Base-by-base conservation (phyloP, 2,329 filamentous ascomycete genomes). In the Fonsecaea erecta region DNA sequence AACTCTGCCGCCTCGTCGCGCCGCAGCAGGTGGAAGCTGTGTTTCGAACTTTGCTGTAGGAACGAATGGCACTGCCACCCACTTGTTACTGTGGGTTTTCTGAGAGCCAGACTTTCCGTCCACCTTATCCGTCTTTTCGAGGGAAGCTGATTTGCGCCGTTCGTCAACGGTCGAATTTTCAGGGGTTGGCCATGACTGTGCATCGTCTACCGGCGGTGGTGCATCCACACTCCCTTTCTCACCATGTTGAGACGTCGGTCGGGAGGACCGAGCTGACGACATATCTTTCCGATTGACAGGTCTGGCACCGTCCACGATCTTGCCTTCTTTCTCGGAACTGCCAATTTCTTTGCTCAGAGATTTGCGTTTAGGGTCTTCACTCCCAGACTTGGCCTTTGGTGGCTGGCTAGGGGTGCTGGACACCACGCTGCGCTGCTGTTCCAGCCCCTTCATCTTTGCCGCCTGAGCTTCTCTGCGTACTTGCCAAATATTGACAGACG, bases 41-140 rank as follows among this genome's bases (percentile, higher is more conserved):
- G 95, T 97, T 75, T 92, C 90, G 78, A 96, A 98, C 64, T 89
- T 88, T 55, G 95, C 92, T 14, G 87, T 90, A 8, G 93, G 94
- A 12, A 91, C 92, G 73, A 93, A 94, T 35, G 89, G 87, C 63
- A 97, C 86, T 1, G 88, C 85, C 64, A 91, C 88, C 94, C 95
- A 98, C 74, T 93, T 91, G 73, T 96, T 96, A 63, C 85, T 82
- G 67, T 86, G 82, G 14, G 81, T 77, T 71, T 84, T 88, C 77
- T 81, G 86, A 72, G 71, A 76, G 72, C 74, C 83, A 72, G 61
- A 87, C 69, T 90, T 89, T 54, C 52, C 83, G 12, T 84, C 83
- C 24, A 86, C 81, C 34, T 81, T 78, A 60, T 78, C 79, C 6
- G 81, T 80, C 77, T 92, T 92, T 62, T 88, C 84, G 60, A 86